Evolutionary conservation across 768 basidiomycete genomes (phyloP).

Genomic region (Phaeotremella skinneri): DNA sequence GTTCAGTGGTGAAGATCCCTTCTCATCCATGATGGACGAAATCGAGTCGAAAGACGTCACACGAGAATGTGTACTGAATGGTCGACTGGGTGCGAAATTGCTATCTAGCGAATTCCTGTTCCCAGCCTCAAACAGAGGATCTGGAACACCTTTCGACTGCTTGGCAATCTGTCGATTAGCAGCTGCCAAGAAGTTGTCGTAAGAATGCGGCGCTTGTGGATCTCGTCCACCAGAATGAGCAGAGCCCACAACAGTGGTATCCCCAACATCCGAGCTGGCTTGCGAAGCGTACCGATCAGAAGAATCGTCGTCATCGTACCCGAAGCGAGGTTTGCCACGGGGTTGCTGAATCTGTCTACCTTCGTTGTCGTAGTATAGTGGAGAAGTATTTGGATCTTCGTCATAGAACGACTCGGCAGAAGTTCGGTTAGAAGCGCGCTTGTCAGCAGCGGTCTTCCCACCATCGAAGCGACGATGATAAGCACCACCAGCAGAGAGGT

Average conservation of each 20-base stretch:
- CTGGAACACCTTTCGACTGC: slow-evolving; percentile 72
- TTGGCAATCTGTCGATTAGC: slow-evolving; percentile 80
- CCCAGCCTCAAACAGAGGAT: slow-evolving; percentile 74
- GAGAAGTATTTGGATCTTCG: slow-evolving; percentile 48
- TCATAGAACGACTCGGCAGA: slow-evolving; percentile 52
- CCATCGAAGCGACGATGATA: slow-evolving; percentile 46
- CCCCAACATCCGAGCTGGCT: slow-evolving; percentile 45
- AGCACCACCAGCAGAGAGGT: slow-evolving; percentile 24
- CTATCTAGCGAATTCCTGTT: slow-evolving; percentile 37
- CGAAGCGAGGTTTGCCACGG: slow-evolving; percentile 54
- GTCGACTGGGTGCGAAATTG: slow-evolving; percentile 60
- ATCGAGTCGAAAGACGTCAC: slow-evolving; percentile 86
- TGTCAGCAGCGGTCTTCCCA: slow-evolving; percentile 17
- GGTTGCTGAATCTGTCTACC: slow-evolving; percentile 37
- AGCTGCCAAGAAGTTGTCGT: slow-evolving; percentile 75
- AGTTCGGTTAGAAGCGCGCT: slow-evolving; percentile 36
- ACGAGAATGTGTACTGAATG: slow-evolving; percentile 78
- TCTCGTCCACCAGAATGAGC: slow-evolving; percentile 10
- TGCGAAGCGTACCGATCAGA: slow-evolving; percentile 37
- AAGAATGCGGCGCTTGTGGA: slow-evolving; percentile 56
- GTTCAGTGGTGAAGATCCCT: slow-evolving; percentile 78
- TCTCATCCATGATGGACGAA: slow-evolving; percentile 85
- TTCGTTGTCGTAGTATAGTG: slow-evolving; percentile 46
- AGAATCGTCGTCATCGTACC: slow-evolving; percentile 61
- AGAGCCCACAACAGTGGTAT: slow-evolving; percentile 38